Conservation (phyloP, 306 rosid genomes). For the Sicyos baderoa region DNA sequence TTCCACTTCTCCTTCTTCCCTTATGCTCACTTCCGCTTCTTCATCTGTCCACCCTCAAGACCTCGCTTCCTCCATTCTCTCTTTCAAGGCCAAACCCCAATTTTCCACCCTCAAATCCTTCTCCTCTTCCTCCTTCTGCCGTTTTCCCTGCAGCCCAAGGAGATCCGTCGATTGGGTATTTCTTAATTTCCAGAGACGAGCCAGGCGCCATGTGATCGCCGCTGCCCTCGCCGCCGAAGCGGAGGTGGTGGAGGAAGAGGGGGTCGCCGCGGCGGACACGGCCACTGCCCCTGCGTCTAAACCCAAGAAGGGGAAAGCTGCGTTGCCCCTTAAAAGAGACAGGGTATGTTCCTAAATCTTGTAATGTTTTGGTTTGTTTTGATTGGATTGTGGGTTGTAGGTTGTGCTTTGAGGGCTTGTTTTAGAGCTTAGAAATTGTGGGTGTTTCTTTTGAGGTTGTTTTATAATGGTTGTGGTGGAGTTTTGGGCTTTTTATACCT, state of each 20-base stretch:
- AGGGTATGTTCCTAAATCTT: constrained; percentile 39
- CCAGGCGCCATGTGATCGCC: constrained; percentile 24
- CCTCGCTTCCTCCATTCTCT: constrained; percentile 39
- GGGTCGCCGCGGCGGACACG: constrained; percentile 16
- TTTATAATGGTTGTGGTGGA: neutral
- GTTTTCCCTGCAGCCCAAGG: constrained; percentile 6
- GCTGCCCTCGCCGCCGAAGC: constrained; percentile 56
- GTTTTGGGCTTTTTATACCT: neutral
- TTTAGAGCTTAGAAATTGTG: neutral
- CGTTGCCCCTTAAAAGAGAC: constrained; percentile 80
- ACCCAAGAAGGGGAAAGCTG: constrained; percentile 86
- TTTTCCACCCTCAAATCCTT: constrained; percentile 27
- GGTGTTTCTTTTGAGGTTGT: neutral
- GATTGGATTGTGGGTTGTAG: constrained; percentile 1
- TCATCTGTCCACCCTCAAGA: constrained; percentile 44
- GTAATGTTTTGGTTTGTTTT: neutral
- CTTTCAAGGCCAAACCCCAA: constrained; percentile 40
- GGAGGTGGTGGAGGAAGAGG: constrained; percentile 32
- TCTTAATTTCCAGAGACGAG: constrained; percentile 21
- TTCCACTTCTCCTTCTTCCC: constrained; percentile 46
- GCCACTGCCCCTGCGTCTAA: constrained; percentile 28
- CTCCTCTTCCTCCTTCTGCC: constrained; percentile 28
- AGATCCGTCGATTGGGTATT: constrained; percentile 24
- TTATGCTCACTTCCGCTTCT: constrained; percentile 53
- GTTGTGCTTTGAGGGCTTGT: neutral